Evolutionary conservation across 306 rosid genomes (phyloP), one percentile per base, ranked within the genome.

Genomic region (Mimosa pudica): DNA sequence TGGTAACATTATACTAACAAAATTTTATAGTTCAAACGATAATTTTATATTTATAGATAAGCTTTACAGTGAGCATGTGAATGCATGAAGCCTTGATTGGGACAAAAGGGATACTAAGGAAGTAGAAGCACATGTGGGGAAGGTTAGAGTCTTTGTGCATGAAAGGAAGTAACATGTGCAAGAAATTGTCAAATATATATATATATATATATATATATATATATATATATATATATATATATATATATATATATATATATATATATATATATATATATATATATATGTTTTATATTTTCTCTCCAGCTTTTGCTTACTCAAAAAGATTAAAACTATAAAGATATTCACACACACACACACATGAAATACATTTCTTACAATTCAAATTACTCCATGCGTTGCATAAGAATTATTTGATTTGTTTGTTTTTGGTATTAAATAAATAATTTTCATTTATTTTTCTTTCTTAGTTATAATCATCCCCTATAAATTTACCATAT

Each of bases 41-140:
- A 17, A 55, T 17, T 54, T 5, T 17, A 17, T 54, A 13, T 5
- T 14, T 1, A 2, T 3, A 49, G 13, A 49, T 49, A 49, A 49
- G 57, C 57, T 6, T 51, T 55, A 66, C 3, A 9, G 30, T 5
- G 61, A 16, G 35, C 41, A 24, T 62, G 54, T 71, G 2, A 64
- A 48, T 69, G 55, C 24, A 48, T 58, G 51, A 77, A 71, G 48
- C 12, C 35, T 42, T 68, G 73, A 44, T n/a, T 18, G 24, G 30
- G 35, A 68, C 73, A 68, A 68, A 68, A 69, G 54, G 8, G 13
- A 42, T 17, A 5, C 14, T 9, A 10, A 9, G 36, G 36, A 44
- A 18, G 36, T 36, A 69, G 7, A 18, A 8, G 14, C 30, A 38
- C 0, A 3, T 61, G 67, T 38, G 42, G 4, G 16, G 67, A 4